These are phyloP conservation scores for Plectranthus barbatus DNA, from an alignment of 257 asterid species.

Conservation along the genomic window DNA sequence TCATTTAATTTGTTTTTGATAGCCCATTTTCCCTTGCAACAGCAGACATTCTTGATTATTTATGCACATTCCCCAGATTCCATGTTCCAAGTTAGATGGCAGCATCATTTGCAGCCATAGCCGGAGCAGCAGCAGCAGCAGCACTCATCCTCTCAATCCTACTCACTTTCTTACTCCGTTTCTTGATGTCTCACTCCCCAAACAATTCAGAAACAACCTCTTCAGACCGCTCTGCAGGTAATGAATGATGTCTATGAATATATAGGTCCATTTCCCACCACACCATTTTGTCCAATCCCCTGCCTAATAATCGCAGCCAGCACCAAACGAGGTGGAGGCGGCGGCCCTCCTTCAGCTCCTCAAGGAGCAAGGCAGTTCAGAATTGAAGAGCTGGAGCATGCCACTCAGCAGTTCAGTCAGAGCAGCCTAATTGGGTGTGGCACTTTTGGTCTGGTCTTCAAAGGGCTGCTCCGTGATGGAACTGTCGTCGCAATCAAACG, in stretches of 20 bases:
- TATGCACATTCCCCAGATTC: constrained; percentile 17
- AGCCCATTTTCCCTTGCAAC: not conserved
- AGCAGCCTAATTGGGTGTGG: constrained; percentile 63
- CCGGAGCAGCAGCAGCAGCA: constrained; percentile 40
- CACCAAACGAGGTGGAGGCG: constrained; percentile 28
- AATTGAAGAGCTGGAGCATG: constrained; percentile 63
- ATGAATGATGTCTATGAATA: constrained; percentile 11
- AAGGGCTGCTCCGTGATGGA: constrained; percentile 70
- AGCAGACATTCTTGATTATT: too few relatives aligned
- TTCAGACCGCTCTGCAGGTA: constrained; percentile 63
- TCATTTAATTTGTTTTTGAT: constrained; percentile 14
- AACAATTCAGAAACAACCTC: constrained; percentile 61
- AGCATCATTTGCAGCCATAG: constrained; percentile 38
- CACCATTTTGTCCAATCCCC: not conserved
- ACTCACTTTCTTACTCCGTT: constrained; percentile 24
- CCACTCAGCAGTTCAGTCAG: constrained; percentile 47
- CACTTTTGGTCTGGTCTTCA: constrained; percentile 53
- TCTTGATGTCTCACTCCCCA: constrained; percentile 22
- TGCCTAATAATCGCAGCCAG: constrained; percentile 30
- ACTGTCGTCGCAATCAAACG: constrained; percentile 62
- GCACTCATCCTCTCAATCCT: constrained; percentile 32
- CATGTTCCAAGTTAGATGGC: constrained; percentile 41
- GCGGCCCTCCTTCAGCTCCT: constrained; percentile 16
- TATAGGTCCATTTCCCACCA: not conserved
- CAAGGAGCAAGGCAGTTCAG: constrained; percentile 45